Evolutionary conservation across 768 basidiomycete genomes (phyloP), one percentile per base, ranked within the genome.

Genomic region (Galerina sulciceps): DNA sequence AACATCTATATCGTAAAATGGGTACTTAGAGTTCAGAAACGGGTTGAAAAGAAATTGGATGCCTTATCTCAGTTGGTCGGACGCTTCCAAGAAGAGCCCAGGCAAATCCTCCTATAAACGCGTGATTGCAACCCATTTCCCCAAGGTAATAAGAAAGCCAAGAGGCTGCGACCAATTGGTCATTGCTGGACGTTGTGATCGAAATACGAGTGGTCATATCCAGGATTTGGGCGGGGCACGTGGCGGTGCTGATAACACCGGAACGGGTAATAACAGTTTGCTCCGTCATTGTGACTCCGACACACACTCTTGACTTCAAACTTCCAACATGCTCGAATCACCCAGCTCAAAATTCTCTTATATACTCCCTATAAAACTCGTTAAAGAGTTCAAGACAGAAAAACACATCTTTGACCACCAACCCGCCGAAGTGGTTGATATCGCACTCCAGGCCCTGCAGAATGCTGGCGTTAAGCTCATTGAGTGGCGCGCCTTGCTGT

Each of bases 71-170:
- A 20, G 71, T 73, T 9, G 64, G 62, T 31, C 69, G 60, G 3
- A 14, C 31, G 52, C 66, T 70, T 36, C 71, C 71, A 20, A 72
- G 67, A n/a, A 71, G 51, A 40, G 67, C 58, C 67, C 70, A 71
- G 6, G 72, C 70, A 60, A 72, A 72, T 22, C 71, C 72, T 36
- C 71, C 72, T 18, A 73, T 67, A 59, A 58, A 73, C 11, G 69
- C 71, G 60, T 71, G 68, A 10, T 60, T 53, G 61, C 59, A 70
- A 13, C 55, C 54, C 6, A 70, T 54, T 23, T 57, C 42, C 2
- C 50, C 34, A 22, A 73, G 67, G 51, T 49, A 53, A 11, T 61
- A 31, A 18, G 68, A 68, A 13, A 67, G 61, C 13, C 22, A 31
- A 6, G 36, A n/a, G 1, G 67, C 68, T 10, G 68, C 70, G 43